Evolutionary conservation across 805 yeast genomes (phyloP), one percentile per base, ranked within the genome.

Genomic region (Helenozyma baotianmanensis): DNA sequence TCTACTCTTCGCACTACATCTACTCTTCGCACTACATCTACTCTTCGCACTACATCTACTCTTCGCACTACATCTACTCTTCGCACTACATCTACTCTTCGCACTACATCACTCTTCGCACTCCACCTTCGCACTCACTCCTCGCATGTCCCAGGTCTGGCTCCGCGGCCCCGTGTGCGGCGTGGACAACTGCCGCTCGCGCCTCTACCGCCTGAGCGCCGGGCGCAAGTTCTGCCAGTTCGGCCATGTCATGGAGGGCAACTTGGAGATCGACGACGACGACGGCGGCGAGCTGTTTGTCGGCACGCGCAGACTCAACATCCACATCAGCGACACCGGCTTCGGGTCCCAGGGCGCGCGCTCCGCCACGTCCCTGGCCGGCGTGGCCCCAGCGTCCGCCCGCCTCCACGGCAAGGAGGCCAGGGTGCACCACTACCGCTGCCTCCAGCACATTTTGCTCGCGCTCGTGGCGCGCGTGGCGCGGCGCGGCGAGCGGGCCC

Each of bases 171-270:
- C 84, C 4, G 60, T 81, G 4, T 90, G 98, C 69, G 97, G 97
- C 1, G 78, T 80, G 2, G 89, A 83, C 42, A 90, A 90, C 63
- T 90, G 98, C 59, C 76, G 83, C 4, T 83, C 96, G 1, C 62
- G 78, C 23, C 70, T 80, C 31, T 90, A 86, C 76, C 70, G 81
- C 31, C 57, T 75, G 19, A 62, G 77, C 3, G 86, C 83, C 48
- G 98, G 98, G 16, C 76, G 76, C 31, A 72, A 79, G 36, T 80
- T 89, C 9, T 90, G 98, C 54, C 90, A 84, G 48, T 82, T 74
- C 50, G 97, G 97, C 4, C 98, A 90, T 59, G 88, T 89, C 14
- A 74, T 76, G 57, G 90, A 80, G 43, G 88, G 89, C 22, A 82
- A 80, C 41, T 52, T 82, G 17, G 95, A 86, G 53, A 68, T 78